These are phyloP conservation scores for Xylaria digitata DNA, from an alignment of 2,329 filamentous ascomycete species.

Conservation along the genomic window DNA sequence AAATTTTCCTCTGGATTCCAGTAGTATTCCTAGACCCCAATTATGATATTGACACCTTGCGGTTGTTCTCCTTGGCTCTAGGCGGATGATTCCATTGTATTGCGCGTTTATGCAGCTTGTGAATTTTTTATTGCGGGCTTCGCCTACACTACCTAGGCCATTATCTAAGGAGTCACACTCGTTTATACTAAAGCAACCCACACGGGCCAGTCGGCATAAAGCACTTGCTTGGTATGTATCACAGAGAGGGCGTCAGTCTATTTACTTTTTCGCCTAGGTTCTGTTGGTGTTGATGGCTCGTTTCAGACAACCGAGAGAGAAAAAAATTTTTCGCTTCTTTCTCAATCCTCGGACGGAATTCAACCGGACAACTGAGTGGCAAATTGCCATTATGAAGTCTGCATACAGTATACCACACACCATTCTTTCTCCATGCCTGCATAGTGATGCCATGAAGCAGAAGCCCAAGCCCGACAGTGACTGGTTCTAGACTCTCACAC, in stretches of 20 bases:
- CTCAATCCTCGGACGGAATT: conserved; percentile 33
- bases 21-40: conserved; percentile 29
- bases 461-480: conserved; percentile 14
- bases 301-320: conserved; percentile 41
- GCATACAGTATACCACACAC: conserved; percentile 14
- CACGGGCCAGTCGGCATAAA: conserved; percentile 9
- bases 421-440: conserved; percentile 27
- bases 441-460: conserved; percentile 33
- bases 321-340: conserved; percentile 38
- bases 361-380: conserved; percentile 34
- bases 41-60: conserved; percentile 4
- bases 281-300: conserved; percentile 38
- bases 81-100: conserved; percentile 16
- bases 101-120: conserved; percentile 27
- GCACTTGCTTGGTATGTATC: neutral
- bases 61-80: conserved; percentile 9
- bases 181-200: conserved; percentile 8
- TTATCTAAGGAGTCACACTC: conserved; percentile 11
- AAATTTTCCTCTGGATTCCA: conserved; percentile 21
- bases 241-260: conserved; percentile 32
- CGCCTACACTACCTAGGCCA: neutral
- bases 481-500: conserved; percentile 29
- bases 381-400: conserved; percentile 29
- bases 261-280: conserved; percentile 37
- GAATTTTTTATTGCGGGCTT: conserved; percentile 18